These are phyloP conservation scores for Heterococcus sp. DNA, from an alignment of 108 stramenopile species.

Conservation along the genomic window DNA sequence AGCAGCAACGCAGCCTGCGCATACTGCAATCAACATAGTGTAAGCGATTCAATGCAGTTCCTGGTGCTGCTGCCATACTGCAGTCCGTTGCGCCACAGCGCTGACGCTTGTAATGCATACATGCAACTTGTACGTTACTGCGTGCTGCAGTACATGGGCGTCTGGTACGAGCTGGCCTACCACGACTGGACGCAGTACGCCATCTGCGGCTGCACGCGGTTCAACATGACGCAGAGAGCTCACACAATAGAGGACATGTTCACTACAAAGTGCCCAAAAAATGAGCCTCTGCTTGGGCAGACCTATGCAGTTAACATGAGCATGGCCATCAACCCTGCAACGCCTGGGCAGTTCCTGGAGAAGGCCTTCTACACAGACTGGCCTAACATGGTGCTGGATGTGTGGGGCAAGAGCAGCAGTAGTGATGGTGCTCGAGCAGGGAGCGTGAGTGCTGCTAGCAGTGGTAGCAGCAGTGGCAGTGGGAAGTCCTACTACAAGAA, in stretches of 20 bases:
- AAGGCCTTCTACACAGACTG: constrained; percentile 37
- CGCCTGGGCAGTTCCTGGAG: constrained; percentile 29
- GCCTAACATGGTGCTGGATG: constrained; percentile 15
- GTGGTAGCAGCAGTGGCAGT: neutral
- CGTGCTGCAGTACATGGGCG: constrained; percentile 26
- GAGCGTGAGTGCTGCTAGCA: constrained; percentile 1
- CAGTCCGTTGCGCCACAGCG: no score
- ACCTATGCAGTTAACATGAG: constrained; percentile 36
- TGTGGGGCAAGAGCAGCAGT: neutral
- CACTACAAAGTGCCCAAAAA: constrained; percentile 26
- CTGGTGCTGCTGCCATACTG: no score
- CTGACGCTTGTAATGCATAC: no score
- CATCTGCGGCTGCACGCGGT: constrained; percentile 38
- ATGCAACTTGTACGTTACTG: neutral
- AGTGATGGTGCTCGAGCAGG: neutral
- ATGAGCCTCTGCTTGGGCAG: constrained; percentile 4
- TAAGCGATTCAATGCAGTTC: no score
- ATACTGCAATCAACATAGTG: neutral
- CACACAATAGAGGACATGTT: constrained; percentile 26
- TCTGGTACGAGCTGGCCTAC: constrained; percentile 42
- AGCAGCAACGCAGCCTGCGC: neutral
- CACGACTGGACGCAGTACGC: constrained; percentile 40
- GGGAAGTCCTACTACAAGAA: constrained; percentile 10
- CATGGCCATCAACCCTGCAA: constrained; percentile 2
- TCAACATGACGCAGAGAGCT: constrained; percentile 37